Evolutionary conservation across 371 early-diverging fungal genomes (phyloP), one percentile per base, ranked within the genome.

Genomic region (Smittium culicis): DNA sequence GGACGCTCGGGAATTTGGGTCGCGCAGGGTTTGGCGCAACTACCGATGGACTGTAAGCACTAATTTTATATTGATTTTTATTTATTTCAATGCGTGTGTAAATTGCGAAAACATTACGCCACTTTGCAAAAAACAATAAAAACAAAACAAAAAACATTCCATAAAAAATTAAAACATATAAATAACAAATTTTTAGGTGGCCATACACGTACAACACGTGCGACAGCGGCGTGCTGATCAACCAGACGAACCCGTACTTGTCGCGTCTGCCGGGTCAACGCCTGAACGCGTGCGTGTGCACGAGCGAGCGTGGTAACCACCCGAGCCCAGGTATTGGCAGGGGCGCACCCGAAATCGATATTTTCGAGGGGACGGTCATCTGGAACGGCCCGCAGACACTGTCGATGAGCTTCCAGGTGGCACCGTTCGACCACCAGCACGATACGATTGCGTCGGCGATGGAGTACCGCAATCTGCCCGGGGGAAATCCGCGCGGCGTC

Each of bases 1-100:
- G 83, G 81, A 77, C 80, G 1, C 73, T 84, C 3, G 83, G 84
- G 1, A 84, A 84, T 68, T 75, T 84, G 57, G 83, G 78, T 3
- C 76, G 83, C 29, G 80, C 81, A 14, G 84, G 83, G 17, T 80
- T 79, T 61, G 80, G 79, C 54, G 82, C 82, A 1, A 79, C 80
- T 31, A 84, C 82, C 58, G 84, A 82, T 61, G 83, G 84, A 0
- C 67, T 81, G 63, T n/a, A n/a, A n/a, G 27, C 27, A 60, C 29
- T 60, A 29, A n/a, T n/a, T n/a, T n/a, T n/a, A n/a, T n/a, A n/a
- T n/a, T n/a, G n/a, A n/a, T n/a, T n/a, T n/a, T n/a, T n/a, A n/a
- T n/a, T n/a, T n/a, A n/a, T n/a, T n/a, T n/a, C n/a, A n/a, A n/a
- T n/a, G n/a, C n/a, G n/a, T n/a, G n/a, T n/a, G n/a, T n/a, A n/a